phyloP scores from a whole-genome alignment of 768 basidiomycete genomes.

The Albatrellus ellisii region DNA sequence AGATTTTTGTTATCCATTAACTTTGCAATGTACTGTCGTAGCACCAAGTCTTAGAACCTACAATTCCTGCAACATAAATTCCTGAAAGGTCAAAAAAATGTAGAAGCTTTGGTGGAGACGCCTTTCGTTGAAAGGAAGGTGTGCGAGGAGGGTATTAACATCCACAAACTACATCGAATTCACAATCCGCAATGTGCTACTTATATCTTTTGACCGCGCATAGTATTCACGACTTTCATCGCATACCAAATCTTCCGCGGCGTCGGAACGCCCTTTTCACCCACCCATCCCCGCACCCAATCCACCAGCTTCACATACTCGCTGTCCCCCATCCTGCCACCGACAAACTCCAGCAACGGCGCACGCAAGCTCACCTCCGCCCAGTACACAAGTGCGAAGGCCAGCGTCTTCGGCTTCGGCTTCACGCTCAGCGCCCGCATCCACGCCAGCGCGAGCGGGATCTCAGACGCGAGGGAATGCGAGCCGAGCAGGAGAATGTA shows the following conservation, averaged over 20 bases:
- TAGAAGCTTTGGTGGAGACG: too few species aligned
- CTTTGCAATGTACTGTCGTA: too few species aligned
- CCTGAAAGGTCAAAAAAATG: too few species aligned
- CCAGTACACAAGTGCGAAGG: constrained; percentile 56
- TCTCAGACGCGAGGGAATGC: constrained; percentile 35
- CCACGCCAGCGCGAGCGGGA: constrained; percentile 60
- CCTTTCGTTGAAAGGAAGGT: too few species aligned
- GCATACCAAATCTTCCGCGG: constrained; percentile 15
- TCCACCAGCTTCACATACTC: constrained; percentile 15
- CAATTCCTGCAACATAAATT: too few species aligned
- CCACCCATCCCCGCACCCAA: constrained; percentile 21
- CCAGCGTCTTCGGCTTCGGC: constrained; percentile 44
- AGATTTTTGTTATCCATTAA: too few species aligned
- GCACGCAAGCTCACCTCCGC: constrained; percentile 52
- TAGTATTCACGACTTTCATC: constrained; percentile 4
- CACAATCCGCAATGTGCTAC: too few species aligned
- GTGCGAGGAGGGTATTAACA: too few species aligned
- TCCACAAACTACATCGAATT: too few species aligned
- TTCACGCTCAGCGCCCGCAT: constrained; percentile 45
- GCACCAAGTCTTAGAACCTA: too few species aligned
- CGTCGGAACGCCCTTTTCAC: constrained; percentile 14
- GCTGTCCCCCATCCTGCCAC: not conserved
- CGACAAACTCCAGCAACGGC: constrained; percentile 40
- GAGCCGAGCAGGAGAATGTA: constrained; percentile 52
- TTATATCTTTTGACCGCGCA: too few species aligned